These are phyloP conservation scores for Ogataea henricii DNA, from an alignment of 805 yeast species.

Conservation along the genomic window DNA sequence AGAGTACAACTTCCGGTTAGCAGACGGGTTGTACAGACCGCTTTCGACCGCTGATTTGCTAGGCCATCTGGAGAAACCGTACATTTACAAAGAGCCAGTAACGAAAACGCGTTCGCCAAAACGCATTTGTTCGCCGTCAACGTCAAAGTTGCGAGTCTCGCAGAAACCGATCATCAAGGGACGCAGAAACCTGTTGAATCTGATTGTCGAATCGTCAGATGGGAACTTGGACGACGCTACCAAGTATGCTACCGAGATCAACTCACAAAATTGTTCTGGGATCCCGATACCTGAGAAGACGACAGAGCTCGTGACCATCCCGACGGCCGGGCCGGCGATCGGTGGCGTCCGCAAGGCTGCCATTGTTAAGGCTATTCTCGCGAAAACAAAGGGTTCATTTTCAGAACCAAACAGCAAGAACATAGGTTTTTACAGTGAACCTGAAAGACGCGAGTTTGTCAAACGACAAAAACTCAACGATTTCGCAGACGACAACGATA, in stretches of 20 bases:
- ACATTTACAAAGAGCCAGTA: conserved; percentile 3
- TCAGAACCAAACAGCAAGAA: neutral
- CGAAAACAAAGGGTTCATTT: conserved; percentile 17
- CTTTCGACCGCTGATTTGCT: neutral
- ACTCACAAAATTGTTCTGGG: conserved; percentile 61
- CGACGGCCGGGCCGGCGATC: conserved; percentile 40
- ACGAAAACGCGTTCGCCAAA: conserved; percentile 36
- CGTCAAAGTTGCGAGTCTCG: conserved; percentile 24
- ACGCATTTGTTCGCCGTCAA: conserved; percentile 46
- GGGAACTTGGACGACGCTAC: conserved; percentile 66
- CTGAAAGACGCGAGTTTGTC: conserved; percentile 28
- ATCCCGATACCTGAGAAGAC: conserved; percentile 60
- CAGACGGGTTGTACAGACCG: conserved; percentile 8
- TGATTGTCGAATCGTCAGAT: conserved; percentile 62
- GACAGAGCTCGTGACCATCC: conserved; percentile 62
- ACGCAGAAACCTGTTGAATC: conserved; percentile 39
- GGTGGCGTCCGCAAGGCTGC: conserved; percentile 38
- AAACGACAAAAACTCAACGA: conserved; percentile 16
- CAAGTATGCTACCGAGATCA: conserved; percentile 67
- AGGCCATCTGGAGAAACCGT: neutral
- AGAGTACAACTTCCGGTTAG: conserved; percentile 1
- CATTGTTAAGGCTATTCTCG: conserved; percentile 37
- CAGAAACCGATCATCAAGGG: conserved; percentile 38
- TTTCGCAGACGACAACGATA: conserved; percentile 24
- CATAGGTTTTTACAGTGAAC: conserved; percentile 30